Percentiles rank a stretch among this genome's conserved stretches.
Evolutionary conservation across 1,284 basidiomycete genomes (phyloP).

Genomic region (Anthracocystis walkeri): DNA sequence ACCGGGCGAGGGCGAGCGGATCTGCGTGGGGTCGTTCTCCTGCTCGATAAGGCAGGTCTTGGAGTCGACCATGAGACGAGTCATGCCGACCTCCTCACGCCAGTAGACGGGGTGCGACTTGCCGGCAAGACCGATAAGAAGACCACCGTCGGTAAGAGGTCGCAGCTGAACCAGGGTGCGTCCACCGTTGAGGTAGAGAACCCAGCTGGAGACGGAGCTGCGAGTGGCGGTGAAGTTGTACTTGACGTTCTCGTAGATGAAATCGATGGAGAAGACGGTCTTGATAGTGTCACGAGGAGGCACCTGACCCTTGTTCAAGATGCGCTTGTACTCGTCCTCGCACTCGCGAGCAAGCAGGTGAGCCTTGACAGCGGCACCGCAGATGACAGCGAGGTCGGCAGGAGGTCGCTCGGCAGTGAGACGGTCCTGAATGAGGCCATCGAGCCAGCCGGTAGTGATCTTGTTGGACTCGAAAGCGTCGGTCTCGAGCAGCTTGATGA

Average conservation of each 20-base stretch:
- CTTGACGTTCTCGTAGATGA: conserved; percentile 92
- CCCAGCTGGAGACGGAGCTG: conserved; percentile 88
- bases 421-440: conserved; percentile 92
- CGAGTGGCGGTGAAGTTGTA: conserved; percentile 97
- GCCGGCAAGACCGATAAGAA: conserved; percentile 89
- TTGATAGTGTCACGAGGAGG: conserved; percentile 93
- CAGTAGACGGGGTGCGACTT: conserved; percentile 98
- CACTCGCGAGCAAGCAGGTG: conserved; percentile 89
- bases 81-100: conserved; percentile 89
- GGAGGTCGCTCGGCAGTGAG: conserved; percentile 97
- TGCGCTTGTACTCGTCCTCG: conserved; percentile 91
- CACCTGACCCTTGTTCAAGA: conserved; percentile 97
- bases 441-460: conserved; percentile 98
- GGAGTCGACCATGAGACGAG: conserved; percentile 86
- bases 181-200: conserved; percentile 94
- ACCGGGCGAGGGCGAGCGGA: conserved; percentile 94
- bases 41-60: conserved; percentile 99
- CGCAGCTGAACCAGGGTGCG: conserved; percentile 70
- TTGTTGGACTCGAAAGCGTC: conserved; percentile 97
- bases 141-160: conserved; percentile 91
- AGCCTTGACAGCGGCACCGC: conserved; percentile 93
- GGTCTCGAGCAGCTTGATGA: conserved; percentile 95
- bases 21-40: conserved; percentile 98
- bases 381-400: conserved; percentile 89
- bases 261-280: conserved; percentile 94